Conservation (phyloP, 2,329 filamentous ascomycete genomes). For the Thielaviopsis musarum region DNA sequence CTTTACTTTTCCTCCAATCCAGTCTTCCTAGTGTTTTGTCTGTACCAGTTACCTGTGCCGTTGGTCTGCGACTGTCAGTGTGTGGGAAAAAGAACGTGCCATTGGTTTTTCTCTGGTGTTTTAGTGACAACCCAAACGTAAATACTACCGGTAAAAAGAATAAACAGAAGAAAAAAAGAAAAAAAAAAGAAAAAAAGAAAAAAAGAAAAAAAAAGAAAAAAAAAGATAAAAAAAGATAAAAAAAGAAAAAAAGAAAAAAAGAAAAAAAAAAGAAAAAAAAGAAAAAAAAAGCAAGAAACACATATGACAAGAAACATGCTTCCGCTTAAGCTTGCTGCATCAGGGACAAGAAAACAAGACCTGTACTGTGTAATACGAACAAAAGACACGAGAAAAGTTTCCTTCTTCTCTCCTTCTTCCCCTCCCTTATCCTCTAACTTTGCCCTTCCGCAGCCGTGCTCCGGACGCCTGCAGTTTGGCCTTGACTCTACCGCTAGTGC, state of each 20-base stretch:
- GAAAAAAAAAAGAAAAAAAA: background rate
- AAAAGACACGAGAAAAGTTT: background rate
- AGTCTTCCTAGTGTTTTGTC: background rate
- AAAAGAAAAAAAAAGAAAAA: too few species aligned
- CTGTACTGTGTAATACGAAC: background rate
- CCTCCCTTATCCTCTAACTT: background rate
- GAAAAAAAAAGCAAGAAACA: background rate
- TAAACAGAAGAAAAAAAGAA: too few species aligned
- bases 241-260: too few species aligned
- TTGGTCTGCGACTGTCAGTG: background rate
- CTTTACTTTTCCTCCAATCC: background rate
- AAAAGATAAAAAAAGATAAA: too few species aligned
- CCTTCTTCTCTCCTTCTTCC: background rate
- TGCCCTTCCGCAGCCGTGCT: background rate
- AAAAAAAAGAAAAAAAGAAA: too few species aligned
- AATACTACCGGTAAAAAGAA: too few species aligned
- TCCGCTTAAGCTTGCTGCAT: background rate
- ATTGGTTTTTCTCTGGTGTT: background rate
- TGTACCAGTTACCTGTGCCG: background rate
- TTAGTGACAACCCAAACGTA: too few species aligned
- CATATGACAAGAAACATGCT: background rate
- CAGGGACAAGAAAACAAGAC: background rate
- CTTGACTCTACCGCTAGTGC: background rate
- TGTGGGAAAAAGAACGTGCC: background rate
- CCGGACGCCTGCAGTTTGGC: background rate